Conservation (phyloP, 208 protist species). For the Phytomonas sp. region DNA sequence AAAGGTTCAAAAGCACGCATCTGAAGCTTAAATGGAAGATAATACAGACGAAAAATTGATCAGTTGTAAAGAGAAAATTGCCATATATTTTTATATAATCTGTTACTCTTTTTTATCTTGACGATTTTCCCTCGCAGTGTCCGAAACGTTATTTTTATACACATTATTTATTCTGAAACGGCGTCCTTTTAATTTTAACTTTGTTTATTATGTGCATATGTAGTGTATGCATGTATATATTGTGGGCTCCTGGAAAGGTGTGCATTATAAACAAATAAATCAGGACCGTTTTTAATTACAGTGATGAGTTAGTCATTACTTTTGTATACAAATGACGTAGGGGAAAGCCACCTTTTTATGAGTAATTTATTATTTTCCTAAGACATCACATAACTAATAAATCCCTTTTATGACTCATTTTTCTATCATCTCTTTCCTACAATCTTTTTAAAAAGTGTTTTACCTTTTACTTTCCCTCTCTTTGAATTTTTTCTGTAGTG, state of each 20-base stretch:
- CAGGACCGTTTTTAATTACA: slow-evolving; percentile 5
- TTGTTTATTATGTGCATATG: slow-evolving; percentile 1
- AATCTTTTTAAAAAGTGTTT: no score
- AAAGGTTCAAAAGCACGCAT: not conserved
- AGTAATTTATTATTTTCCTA: slow-evolving; percentile 18
- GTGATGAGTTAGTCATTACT: not conserved
- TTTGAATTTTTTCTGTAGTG: no score
- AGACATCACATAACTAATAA: slow-evolving; percentile 12
- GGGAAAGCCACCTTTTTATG: slow-evolving; percentile 14
- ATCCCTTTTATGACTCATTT: not conserved
- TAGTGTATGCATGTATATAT: slow-evolving; percentile 13
- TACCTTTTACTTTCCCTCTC: no score
- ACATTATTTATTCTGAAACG: not conserved
- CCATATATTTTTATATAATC: not conserved
- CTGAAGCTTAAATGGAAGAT: not conserved
- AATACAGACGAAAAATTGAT: not conserved
- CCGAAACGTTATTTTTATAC: slow-evolving; percentile 1
- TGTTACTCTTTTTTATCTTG: slow-evolving; percentile 3
- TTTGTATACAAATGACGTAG: slow-evolving; percentile 1
- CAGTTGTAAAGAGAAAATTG: not conserved
- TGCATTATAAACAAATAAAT: slow-evolving; percentile 9
- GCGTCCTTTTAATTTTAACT: slow-evolving; percentile 7
- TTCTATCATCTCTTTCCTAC: no score
- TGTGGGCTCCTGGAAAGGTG: not conserved
- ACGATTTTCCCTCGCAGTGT: slow-evolving; percentile 1